Evolutionary conservation across 1,284 basidiomycete genomes (phyloP).

Genomic region (Afroboletus lepidellus): DNA sequence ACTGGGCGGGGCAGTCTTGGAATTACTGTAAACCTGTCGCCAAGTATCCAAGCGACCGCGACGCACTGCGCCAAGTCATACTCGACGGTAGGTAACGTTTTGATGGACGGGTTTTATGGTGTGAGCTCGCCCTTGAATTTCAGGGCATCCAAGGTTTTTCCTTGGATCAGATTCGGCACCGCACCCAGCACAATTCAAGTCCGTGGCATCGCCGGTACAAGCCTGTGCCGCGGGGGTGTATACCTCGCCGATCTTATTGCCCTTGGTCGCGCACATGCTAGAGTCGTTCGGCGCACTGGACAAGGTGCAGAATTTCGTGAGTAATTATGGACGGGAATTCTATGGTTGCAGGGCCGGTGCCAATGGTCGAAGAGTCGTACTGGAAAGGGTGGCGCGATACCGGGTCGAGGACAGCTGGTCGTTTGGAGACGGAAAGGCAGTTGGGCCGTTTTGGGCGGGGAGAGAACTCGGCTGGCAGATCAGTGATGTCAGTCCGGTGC

Average conservation of each 20-base stretch:
- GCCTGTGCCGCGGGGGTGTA: conserved; percentile 93
- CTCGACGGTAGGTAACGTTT: conserved; percentile 55
- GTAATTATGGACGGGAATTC: conserved; percentile 75
- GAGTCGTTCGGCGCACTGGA: conserved; percentile 87
- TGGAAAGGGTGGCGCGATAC: conserved; percentile 38
- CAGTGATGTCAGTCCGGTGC: conserved; percentile 28
- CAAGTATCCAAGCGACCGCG: conserved; percentile 91
- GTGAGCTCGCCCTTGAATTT: conserved; percentile 4
- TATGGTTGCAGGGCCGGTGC: conserved; percentile 52
- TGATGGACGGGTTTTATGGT: not conserved
- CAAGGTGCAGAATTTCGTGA: conserved; percentile 77
- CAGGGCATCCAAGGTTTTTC: conserved; percentile 95
- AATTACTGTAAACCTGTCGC: conserved; percentile 99
- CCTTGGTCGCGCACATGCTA: conserved; percentile 80
- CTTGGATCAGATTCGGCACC: conserved; percentile 97
- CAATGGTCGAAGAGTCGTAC: conserved; percentile 23
- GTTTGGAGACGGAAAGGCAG: conserved; percentile 48
- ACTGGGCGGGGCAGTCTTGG: conserved; percentile 96
- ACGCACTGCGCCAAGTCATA: conserved; percentile 82
- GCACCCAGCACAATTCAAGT: conserved; percentile 82
- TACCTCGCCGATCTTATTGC: conserved; percentile 88
- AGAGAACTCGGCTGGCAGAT: conserved; percentile 84
- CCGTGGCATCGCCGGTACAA: conserved; percentile 67
- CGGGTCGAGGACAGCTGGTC: conserved; percentile 54
- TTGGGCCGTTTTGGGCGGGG: conserved; percentile 93